Base-by-base conservation (phyloP, 257 asterid genomes). In the Solanum virginianum region DNA sequence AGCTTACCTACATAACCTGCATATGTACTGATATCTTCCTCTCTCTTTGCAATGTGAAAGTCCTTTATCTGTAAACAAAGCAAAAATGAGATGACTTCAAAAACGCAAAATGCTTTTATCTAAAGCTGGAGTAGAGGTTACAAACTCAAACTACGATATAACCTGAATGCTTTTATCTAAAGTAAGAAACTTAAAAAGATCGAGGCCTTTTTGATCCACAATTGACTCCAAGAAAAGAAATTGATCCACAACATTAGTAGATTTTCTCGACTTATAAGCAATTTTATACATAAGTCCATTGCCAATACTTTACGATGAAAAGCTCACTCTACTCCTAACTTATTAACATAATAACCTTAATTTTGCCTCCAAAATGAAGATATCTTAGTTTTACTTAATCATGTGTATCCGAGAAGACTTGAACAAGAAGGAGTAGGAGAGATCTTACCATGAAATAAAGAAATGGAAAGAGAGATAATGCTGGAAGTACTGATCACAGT, bases 381-480 rank as follows among this genome's bases (percentile, higher is more conserved):
- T 62, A 22, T 22, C 17, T 22, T 1, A 10, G 7, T 11, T 62
- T 62, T 6, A 62, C 3, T 63, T 63, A 6, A 65, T 24, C 43
- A 65, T 65, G 71, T 65, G 43, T 24, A 43, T 43, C 43, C 10
- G 0, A n/a, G 7, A 6, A 43, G 5, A 72, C 20, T 20, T 11
- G 56, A 72, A 72, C 36, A 5, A 72, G 4, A 11, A 71, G 11
- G 14, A 29, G 36, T 29, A 43, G 6, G 80, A 51, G 66, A 66
- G 71, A n/a, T 71, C 81, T 86, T 91, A 93, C 97, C 97, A 93
- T 93, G 87, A 91, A 92, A 85, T 92, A 93, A 62, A 93, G 92
- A 89, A 92, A 93, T 26, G 97, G 97, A 69, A 90, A 92, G 75
- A 93, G 97, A 49, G 95, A 93, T 54, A 94, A 90, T 86, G 91